Conservation (phyloP, 768 basidiomycete genomes). For the Krasilnikovozyma curviuscula region DNA sequence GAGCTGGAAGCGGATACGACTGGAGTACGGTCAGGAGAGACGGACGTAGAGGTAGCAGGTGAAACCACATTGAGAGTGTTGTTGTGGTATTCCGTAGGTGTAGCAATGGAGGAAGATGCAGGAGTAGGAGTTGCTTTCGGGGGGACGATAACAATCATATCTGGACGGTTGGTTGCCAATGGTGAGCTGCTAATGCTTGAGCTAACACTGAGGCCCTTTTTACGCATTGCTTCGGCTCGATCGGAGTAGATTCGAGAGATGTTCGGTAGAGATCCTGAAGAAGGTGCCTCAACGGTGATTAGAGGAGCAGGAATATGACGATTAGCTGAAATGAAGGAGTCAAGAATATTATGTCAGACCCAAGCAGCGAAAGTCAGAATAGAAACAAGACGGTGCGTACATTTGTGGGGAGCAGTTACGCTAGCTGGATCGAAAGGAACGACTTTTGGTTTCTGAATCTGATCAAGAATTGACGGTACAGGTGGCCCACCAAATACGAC, state of each 20-base stretch:
- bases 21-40: no score
- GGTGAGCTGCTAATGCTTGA: background rate
- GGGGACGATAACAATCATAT: background rate
- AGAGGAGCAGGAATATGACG: background rate
- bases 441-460: background rate
- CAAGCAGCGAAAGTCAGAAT: background rate
- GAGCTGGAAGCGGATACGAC: background rate
- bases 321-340: background rate
- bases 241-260: slow-evolving; percentile 5
- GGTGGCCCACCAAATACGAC: no score
- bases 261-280: background rate
- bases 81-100: background rate
- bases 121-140: background rate
- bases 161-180: background rate
- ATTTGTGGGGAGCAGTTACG: no score
- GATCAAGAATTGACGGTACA: background rate
- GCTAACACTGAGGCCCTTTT: slow-evolving; percentile 1
- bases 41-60: background rate
- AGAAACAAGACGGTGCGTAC: background rate
- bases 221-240: slow-evolving; percentile 3
- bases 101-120: slow-evolving; percentile 8
- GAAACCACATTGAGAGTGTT: background rate
- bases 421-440: background rate
- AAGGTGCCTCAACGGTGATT: background rate
- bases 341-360: background rate